phyloP scores from a whole-genome alignment of 352 stramenopile species.

The Phytophthora pluvialis region DNA sequence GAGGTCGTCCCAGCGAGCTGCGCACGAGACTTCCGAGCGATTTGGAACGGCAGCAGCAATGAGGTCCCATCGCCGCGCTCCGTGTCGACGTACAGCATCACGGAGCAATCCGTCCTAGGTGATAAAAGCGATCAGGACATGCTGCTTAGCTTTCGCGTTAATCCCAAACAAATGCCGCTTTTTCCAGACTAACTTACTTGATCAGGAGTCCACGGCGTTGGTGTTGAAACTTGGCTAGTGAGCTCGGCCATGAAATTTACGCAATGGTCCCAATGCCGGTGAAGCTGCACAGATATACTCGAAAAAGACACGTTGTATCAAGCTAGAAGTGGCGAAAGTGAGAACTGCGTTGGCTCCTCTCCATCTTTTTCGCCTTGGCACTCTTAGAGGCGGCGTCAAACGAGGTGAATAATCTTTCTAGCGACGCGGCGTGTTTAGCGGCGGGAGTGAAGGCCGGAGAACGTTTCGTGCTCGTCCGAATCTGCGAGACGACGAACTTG shows the following conservation, averaged over 20 bases:
- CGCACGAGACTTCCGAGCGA: conserved; percentile 25
- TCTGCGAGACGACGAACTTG: too few species aligned
- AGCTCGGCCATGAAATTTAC: neutral
- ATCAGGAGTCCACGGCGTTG: conserved; percentile 10
- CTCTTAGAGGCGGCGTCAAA: neutral
- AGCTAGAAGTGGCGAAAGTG: conserved; percentile 3
- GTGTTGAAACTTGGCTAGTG: neutral
- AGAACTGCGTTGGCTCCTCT: neutral
- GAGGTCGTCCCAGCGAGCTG: conserved; percentile 48
- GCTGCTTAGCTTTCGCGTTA: too few species aligned
- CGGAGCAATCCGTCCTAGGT: conserved; percentile 30
- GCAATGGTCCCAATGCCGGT: neutral
- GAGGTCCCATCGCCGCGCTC: conserved; percentile 29
- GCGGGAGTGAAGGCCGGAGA: neutral
- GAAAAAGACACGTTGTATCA: neutral
- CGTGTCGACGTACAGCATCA: conserved; percentile 14
- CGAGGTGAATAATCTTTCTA: conserved; percentile 14
- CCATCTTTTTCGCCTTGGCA: too few species aligned
- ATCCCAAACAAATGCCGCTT: too few species aligned
- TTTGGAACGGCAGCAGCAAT: conserved; percentile 15
- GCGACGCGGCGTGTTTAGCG: neutral
- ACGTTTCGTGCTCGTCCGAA: too few species aligned
- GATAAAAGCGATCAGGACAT: neutral
- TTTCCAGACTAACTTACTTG: conserved; percentile 14
- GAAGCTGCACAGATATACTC: too few species aligned